Evolutionary conservation across 495 filamentous ascomycete species (phyloP), one percentile per base, ranked within the genome.

Genomic region (Hyaloscypha bicolor): DNA sequence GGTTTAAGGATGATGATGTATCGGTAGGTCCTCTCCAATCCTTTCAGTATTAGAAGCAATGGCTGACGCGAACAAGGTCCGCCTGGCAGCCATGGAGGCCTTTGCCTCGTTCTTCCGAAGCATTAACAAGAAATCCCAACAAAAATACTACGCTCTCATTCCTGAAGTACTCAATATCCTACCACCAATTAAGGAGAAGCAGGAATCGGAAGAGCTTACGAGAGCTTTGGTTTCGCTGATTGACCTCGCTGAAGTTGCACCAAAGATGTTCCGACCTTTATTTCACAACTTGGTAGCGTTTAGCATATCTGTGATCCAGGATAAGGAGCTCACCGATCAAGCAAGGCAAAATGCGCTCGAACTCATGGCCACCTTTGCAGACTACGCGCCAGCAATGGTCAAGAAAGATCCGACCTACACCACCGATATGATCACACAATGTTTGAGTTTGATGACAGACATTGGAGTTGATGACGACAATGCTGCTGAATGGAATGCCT

Each of bases 381-480:
- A 99, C 71, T 94, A 95, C 69, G 90, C 90, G 2, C 92, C 96
- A 12, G 86, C 88, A 32, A 96, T 97, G 90, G 98, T 95, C 82
- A 90, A 87, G 76, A 98, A 97, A 72, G 93, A 99, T 74, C 76
- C 90, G 5, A 89, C 86, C 19, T 99, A 96, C 77, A 94, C 94
- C 9, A 86, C 83, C 60, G 92, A 97, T 68, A 99, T 99, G 96
- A 94, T 99, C 71, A 98, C 93, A 0, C 96, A 99, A 78, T 99
- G 96, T 75, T 81, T 99, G 69, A 98, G 95, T 70, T 79, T 99
- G 72, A 98, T 99, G 96, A 99, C 96, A n/a, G 96, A 99, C 77
- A 89, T 99, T 67, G 96, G 94, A 42, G 82, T 86, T 61, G 96
- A 98, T 68, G 96, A 99, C 69, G 94, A 99, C 37, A 91, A 97